These are phyloP conservation scores for Hymenoscyphus albidus DNA, from an alignment of 2,329 filamentous ascomycete species.

Conservation along the genomic window DNA sequence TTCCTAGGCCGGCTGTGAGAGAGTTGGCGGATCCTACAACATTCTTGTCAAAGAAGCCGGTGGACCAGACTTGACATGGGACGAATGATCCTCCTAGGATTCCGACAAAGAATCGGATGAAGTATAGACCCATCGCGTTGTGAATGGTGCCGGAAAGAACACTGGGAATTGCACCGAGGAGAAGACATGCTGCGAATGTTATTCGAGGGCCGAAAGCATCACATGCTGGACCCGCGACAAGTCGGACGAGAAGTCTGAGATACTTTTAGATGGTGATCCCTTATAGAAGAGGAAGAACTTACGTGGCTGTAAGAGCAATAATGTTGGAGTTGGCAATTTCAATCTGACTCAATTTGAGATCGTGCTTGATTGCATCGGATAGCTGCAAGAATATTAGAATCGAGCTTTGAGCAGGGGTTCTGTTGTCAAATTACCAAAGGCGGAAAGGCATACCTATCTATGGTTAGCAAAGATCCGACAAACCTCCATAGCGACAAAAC, in stretches of 20 bases:
- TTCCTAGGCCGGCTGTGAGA: conserved; percentile 79
- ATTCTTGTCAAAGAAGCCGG: conserved; percentile 90
- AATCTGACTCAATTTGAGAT: conserved; percentile 65
- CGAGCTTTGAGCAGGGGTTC: not conserved
- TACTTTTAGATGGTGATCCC: not conserved
- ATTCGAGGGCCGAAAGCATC: conserved; percentile 77
- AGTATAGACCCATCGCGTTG: conserved; percentile 63
- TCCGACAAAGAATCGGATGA: conserved; percentile 75
- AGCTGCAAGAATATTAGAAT: conserved; percentile 38
- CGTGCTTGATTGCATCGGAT: conserved; percentile 68
- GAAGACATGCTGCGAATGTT: conserved; percentile 74
- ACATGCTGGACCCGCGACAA: conserved; percentile 77
- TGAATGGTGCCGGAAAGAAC: conserved; percentile 76
- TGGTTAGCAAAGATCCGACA: conserved; percentile 5
- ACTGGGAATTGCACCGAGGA: conserved; percentile 75
- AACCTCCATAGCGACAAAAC: conserved; percentile 33
- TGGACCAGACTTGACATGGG: conserved; percentile 89
- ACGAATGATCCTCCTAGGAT: conserved; percentile 77
- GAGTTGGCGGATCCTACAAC: conserved; percentile 86
- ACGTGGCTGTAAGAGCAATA: conserved; percentile 67
- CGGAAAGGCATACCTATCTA: conserved; percentile 73
- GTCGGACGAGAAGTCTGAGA: conserved; percentile 60
- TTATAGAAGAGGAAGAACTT: conserved; percentile 7
- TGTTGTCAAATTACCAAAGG: conserved; percentile 41
- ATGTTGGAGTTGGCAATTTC: conserved; percentile 90